These are phyloP conservation scores for Taphrina betulina DNA, from an alignment of 1,139 yeast species.

Conservation along the genomic window DNA sequence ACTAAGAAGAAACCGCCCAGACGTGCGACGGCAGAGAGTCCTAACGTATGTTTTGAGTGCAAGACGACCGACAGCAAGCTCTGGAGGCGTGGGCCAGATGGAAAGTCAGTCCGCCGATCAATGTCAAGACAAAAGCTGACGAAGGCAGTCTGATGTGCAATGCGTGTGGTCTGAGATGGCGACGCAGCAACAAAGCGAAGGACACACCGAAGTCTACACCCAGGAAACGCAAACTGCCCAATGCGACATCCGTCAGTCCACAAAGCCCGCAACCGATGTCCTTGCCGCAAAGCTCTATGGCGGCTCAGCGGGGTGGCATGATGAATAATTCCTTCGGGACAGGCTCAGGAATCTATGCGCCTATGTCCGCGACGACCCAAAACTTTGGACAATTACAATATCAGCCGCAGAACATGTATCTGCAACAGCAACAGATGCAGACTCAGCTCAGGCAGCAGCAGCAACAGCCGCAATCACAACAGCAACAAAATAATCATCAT, in stretches of 20 bases:
- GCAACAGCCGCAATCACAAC: constrained; percentile 2
- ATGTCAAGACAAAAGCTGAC: not conserved
- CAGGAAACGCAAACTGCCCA: constrained; percentile 4
- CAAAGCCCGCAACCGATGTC: constrained; percentile 22
- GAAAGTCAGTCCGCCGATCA: constrained; percentile 2
- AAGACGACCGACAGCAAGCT: constrained; percentile 24
- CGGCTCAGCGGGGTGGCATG: constrained; percentile 15
- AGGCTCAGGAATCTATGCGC: not conserved
- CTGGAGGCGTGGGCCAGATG: constrained; percentile 24
- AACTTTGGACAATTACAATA: constrained; percentile 19
- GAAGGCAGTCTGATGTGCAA: constrained; percentile 19
- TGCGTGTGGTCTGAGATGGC: constrained; percentile 22
- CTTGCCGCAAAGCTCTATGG: constrained; percentile 17
- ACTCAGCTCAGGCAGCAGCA: too few species aligned
- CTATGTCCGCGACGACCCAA: not conserved
- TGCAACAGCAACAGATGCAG: constrained; percentile 17
- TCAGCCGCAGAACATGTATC: constrained; percentile 21
- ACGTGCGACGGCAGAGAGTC: constrained; percentile 21
- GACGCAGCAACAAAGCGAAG: constrained; percentile 10
- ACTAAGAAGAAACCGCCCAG: constrained; percentile 24
- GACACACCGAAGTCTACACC: constrained; percentile 16
- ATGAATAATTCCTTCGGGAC: constrained; percentile 3
- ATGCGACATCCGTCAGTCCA: constrained; percentile 8
- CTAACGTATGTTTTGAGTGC: constrained; percentile 21
- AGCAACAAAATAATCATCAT: constrained; percentile 3